phyloP scores from a whole-genome alignment of 306 rosid species.

The Corylus avellana region DNA sequence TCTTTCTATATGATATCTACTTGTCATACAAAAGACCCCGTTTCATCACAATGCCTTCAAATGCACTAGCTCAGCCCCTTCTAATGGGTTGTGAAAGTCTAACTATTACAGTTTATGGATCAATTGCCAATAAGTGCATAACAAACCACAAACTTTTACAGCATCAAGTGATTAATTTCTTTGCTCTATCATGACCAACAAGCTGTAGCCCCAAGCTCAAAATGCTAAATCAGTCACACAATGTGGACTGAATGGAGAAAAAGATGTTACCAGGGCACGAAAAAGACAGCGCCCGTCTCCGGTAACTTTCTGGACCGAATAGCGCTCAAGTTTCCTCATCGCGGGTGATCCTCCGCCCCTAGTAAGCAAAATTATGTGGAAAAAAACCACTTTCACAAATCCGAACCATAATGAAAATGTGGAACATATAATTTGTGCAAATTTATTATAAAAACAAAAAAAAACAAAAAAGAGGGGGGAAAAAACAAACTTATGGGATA shows the following conservation, averaged over 20 bases:
- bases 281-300: conserved; percentile 93
- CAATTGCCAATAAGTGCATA: background rate
- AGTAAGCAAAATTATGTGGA: conserved; percentile 11
- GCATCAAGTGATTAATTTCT: background rate
- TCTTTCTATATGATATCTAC: background rate
- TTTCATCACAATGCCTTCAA: background rate
- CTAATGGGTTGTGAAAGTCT: background rate
- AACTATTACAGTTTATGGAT: background rate
- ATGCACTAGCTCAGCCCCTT: background rate
- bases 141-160: background rate
- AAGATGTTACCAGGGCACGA: conserved; percentile 76
- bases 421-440: background rate
- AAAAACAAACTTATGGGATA: too few species aligned
- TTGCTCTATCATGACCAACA: background rate
- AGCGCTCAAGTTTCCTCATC: conserved; percentile 64
- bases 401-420: conserved; percentile 15
- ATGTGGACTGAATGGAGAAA: background rate
- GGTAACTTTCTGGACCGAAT: conserved; percentile 71
- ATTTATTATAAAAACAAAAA: background rate
- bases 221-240: background rate
- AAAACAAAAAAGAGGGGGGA: background rate
- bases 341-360: conserved; percentile 65
- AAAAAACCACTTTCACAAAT: conserved; percentile 4
- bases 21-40: background rate
- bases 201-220: conserved; percentile 14